Base-by-base conservation (phyloP, 768 basidiomycete species). In the Lactarius quietus region DNA sequence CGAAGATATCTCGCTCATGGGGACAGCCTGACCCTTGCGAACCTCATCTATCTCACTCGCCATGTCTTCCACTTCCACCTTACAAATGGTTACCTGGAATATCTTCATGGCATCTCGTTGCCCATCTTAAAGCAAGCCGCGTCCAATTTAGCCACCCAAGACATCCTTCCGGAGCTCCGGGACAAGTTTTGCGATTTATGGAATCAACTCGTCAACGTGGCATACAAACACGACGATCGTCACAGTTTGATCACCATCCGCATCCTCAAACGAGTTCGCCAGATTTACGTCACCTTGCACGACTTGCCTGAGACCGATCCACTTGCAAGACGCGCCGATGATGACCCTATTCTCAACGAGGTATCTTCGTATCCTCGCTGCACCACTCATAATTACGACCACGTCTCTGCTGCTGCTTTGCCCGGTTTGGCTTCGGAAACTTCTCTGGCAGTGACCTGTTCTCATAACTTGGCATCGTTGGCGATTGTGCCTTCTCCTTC, bases 301-400 rank as follows among this genome's bases (percentile, higher is more conserved):
- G 28, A 58, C 48, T 26, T 51, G 3, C 23, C 48, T 23, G 14
- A 26, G 57, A 10, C 57, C 26, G 48, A 33, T 48, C 8, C 48
- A 28, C 43, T 57, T 20, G 20, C 36, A 15, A 12, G 23, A 23
- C 2, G 23, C 17, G 20, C 38, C 23, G 36, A 58, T 7, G 23
- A 36, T 2, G 35, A 63, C 43, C 18, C 43, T 57, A 38, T n/a
- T 10, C 56, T 51, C 62, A 33, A 33, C 51, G 28, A n/a, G 33
- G n/a, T 29, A n/a, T 17, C 36, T 29, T 58, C n/a, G 17, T 63
- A 57, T 63, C 62, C 62, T 43, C 36, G 48, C 35, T 63, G 62
- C 36, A 7, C 29, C 51, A 18, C 28, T 17, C 36, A 63, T 17
- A 31, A 45, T 8, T 36, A 63, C 7, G 7, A 57, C 20, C 12